A percentile compares a stretch with the other conserved stretches of the same genome.
Conservation (phyloP, 2,329 filamentous ascomycete species). For the Lecanoromycetidae sp. region DNA sequence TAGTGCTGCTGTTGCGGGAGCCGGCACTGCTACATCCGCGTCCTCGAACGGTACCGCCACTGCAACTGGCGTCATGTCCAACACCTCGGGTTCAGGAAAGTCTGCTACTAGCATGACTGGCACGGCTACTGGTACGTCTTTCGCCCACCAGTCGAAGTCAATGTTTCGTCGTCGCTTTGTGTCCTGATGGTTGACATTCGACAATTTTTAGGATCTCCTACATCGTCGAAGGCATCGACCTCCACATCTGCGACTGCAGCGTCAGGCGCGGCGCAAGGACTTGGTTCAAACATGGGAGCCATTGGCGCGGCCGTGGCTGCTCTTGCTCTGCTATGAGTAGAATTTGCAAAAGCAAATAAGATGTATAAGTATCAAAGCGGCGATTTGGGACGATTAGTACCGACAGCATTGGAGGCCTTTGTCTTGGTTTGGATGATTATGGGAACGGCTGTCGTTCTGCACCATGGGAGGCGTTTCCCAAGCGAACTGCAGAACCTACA, state of each 20-base stretch:
- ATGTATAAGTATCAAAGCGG: neutral
- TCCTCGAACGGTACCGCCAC: neutral
- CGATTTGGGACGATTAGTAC: neutral
- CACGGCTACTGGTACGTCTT: no score
- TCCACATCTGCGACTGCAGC: conserved; percentile 5
- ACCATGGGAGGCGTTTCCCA: no score
- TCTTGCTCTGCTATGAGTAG: conserved; percentile 14
- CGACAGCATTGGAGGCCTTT: no score
- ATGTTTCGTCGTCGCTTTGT: neutral
- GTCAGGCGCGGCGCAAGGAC: conserved; percentile 3
- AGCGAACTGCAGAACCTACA: no score
- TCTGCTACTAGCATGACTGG: no score
- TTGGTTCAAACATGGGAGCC: conserved; percentile 14
- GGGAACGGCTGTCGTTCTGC: no score
- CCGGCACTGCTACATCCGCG: neutral
- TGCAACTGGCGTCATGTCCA: neutral
- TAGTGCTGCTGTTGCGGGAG: neutral
- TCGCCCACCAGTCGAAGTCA: no score
- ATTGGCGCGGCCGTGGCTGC: conserved; percentile 17
- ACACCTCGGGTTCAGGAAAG: neutral
- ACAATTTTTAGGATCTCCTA: conserved; percentile 6
- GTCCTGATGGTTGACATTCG: neutral
- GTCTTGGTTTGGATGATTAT: no score
- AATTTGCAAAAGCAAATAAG: neutral
- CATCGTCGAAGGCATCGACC: conserved; percentile 4